These are phyloP conservation scores for Colletotrichum endophyticum DNA, from an alignment of 2,329 filamentous ascomycete species.

Conservation along the genomic window DNA sequence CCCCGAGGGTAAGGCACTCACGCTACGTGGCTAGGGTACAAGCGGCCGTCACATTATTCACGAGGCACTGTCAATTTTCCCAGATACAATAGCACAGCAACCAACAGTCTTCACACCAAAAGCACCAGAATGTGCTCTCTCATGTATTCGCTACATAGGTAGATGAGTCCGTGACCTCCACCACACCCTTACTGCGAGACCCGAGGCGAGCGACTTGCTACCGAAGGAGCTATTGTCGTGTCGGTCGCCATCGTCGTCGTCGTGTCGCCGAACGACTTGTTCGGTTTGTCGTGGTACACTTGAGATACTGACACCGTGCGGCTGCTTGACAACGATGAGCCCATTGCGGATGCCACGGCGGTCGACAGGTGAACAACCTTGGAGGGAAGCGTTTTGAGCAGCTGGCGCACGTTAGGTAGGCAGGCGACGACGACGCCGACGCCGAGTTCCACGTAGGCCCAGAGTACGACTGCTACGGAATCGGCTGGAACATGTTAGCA, in stretches of 20 bases:
- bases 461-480: conserved; percentile 32
- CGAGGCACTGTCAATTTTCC: not conserved
- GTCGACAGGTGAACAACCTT: not conserved
- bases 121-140: not conserved
- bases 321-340: not conserved
- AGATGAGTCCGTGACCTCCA: not conserved
- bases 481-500: conserved; percentile 23
- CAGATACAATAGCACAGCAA: not conserved
- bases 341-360: not conserved
- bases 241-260: not conserved
- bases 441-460: conserved; percentile 41
- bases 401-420: conserved; percentile 37
- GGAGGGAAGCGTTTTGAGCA: conserved; percentile 24
- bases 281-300: not conserved
- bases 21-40: not conserved
- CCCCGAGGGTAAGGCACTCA: not conserved
- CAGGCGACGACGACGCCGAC: conserved; percentile 43
- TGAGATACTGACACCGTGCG: not conserved
- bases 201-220: not conserved
- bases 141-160: not conserved
- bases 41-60: not conserved
- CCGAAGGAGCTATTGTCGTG: not conserved
- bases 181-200: not conserved
- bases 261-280: not conserved
- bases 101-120: not conserved